Conservation (phyloP, 2,329 filamentous ascomycete species). For the Rhynchosporium agropyri region DNA sequence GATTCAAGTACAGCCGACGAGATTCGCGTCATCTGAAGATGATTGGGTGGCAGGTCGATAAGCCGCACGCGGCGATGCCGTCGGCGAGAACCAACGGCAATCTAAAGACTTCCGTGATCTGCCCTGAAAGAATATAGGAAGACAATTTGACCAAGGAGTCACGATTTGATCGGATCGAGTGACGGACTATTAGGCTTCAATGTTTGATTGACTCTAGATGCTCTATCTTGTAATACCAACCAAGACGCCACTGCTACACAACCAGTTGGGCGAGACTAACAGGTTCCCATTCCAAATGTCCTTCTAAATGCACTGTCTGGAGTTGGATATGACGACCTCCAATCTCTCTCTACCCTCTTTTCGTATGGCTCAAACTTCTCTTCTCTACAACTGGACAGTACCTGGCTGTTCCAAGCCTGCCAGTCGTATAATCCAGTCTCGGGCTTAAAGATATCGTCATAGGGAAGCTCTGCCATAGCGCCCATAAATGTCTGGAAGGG, state of each 20-base stretch:
- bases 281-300: slow-evolving; percentile 30
- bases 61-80: background rate
- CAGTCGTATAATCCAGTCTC: slow-evolving; percentile 39
- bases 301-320: slow-evolving; percentile 28
- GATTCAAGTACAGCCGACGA: slow-evolving; percentile 1
- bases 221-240: slow-evolving; percentile 13
- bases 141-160: no score
- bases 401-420: slow-evolving; percentile 40
- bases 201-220: slow-evolving; percentile 16
- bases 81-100: background rate
- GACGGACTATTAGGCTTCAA: background rate
- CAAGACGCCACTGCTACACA: slow-evolving; percentile 10
- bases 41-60: slow-evolving; percentile 1
- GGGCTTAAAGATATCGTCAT: slow-evolving; percentile 42
- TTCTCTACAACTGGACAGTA: slow-evolving; percentile 39
- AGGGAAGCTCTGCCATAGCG: slow-evolving; percentile 38
- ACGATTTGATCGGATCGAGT: background rate
- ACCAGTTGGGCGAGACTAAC: slow-evolving; percentile 12
- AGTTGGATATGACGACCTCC: slow-evolving; percentile 24
- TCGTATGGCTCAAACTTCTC: slow-evolving; percentile 38
- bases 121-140: background rate
- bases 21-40: background rate
- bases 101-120: background rate
- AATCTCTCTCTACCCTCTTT: slow-evolving; percentile 33
- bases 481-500: slow-evolving; percentile 43